Evolutionary conservation across 306 rosid genomes (phyloP).

Genomic region (Hylodesmum podocarpum): DNA sequence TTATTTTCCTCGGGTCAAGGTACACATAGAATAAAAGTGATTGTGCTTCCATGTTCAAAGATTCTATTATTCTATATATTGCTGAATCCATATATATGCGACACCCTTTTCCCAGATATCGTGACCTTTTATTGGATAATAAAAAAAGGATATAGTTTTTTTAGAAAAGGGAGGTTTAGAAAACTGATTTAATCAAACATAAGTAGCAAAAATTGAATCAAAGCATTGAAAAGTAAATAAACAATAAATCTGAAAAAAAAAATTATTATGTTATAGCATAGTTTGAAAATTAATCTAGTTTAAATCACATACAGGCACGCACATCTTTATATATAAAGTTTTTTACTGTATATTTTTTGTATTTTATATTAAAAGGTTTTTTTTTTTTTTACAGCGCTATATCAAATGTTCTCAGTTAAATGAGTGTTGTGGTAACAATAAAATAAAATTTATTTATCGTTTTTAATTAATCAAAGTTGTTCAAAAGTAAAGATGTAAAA

Average conservation of each 20-base stretch:
- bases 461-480: neutral
- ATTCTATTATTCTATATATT: conserved; percentile 11
- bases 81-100: neutral
- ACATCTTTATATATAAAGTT: neutral
- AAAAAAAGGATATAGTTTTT: neutral
- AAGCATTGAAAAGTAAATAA: too few species aligned
- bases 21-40: neutral
- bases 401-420: too few species aligned
- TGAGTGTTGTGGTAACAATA: neutral
- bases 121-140: conserved; percentile 12
- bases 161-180: neutral
- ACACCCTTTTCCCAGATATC: conserved; percentile 24
- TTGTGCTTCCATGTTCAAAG: conserved; percentile 10
- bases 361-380: too few species aligned
- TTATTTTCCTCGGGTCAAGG: neutral
- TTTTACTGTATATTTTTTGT: too few species aligned
- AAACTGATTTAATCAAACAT: neutral
- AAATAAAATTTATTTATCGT: neutral
- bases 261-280: too few species aligned
- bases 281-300: too few species aligned
- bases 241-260: neutral
- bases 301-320: neutral
- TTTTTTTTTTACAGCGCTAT: too few species aligned
- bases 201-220: too few species aligned
- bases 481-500: too few species aligned